phyloP scores from a whole-genome alignment of 2,329 filamentous ascomycete genomes.

The Xylariomycetidae sp. region DNA sequence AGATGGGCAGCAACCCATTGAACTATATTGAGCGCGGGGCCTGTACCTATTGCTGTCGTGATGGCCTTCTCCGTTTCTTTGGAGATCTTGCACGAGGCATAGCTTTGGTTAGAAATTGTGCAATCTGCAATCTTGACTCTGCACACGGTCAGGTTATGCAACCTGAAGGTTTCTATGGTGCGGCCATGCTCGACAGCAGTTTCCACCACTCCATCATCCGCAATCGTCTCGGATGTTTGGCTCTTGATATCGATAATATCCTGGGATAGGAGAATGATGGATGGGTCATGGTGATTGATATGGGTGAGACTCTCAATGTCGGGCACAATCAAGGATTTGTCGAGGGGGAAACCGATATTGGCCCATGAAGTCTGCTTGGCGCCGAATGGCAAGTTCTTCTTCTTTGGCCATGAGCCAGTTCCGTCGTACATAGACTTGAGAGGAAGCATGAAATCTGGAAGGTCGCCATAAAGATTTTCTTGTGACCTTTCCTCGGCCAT shows the following conservation, averaged over 20 bases:
- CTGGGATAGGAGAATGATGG: not conserved
- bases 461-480: no score
- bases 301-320: not conserved
- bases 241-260: not conserved
- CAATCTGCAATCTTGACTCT: constrained; percentile 1
- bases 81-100: not conserved
- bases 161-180: not conserved
- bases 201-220: not conserved
- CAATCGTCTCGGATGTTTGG: not conserved
- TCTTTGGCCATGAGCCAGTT: constrained; percentile 1
- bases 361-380: not conserved
- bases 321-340: constrained; percentile 1
- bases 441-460: constrained; percentile 2
- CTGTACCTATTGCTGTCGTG: not conserved
- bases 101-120: not conserved
- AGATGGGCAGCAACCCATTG: constrained; percentile 1
- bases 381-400: not conserved
- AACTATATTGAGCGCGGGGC: not conserved
- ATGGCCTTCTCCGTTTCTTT: not conserved
- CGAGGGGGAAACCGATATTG: not conserved
- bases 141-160: not conserved
- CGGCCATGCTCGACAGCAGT: not conserved
- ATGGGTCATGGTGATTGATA: not conserved
- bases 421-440: constrained; percentile 5
- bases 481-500: no score